phyloP scores from a whole-genome alignment of 1,139 yeast genomes.

The Pichia sp. region DNA sequence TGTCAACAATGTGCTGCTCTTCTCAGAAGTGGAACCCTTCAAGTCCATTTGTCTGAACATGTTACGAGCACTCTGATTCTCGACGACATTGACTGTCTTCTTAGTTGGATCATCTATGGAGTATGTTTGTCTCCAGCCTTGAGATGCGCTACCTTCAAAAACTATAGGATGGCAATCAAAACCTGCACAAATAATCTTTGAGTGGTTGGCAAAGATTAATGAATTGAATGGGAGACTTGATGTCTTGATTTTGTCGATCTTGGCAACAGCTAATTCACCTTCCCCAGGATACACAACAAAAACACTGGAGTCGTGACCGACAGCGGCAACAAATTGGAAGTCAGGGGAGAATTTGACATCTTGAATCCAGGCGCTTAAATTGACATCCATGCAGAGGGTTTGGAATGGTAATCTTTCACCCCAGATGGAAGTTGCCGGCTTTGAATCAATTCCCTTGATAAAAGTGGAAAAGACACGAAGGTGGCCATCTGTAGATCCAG shows the following conservation, averaged over 20 bases:
- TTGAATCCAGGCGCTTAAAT: conserved; percentile 86
- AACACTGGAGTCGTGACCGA: conserved; percentile 50
- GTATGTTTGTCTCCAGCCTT: conserved; percentile 60
- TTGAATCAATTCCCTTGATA: conserved; percentile 80
- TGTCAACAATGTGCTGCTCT: conserved; percentile 51
- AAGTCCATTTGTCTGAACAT: conserved; percentile 95
- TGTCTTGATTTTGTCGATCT: conserved; percentile 46
- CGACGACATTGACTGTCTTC: conserved; percentile 48
- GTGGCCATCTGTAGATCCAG: conserved; percentile 94
- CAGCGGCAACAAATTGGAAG: conserved; percentile 75
- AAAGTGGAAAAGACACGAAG: conserved; percentile 91
- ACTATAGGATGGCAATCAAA: conserved; percentile 88
- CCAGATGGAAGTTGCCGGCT: conserved; percentile 82
- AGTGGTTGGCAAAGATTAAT: conserved; percentile 58
- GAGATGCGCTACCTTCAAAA: conserved; percentile 56
- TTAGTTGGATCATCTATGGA: conserved; percentile 58
- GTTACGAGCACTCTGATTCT: conserved; percentile 72
- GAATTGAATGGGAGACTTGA: conserved; percentile 78
- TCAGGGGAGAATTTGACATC: conserved; percentile 81
- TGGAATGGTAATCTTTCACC: conserved; percentile 96
- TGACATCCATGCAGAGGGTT: conserved; percentile 81
- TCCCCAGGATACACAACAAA: conserved; percentile 67
- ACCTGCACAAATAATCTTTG: conserved; percentile 79
- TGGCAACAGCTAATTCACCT: conserved; percentile 29
- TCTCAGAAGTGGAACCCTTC: conserved; percentile 68